Evolutionary conservation across 2,329 filamentous ascomycete genomes (phyloP).

Genomic region (Parafenestella ontariensis): DNA sequence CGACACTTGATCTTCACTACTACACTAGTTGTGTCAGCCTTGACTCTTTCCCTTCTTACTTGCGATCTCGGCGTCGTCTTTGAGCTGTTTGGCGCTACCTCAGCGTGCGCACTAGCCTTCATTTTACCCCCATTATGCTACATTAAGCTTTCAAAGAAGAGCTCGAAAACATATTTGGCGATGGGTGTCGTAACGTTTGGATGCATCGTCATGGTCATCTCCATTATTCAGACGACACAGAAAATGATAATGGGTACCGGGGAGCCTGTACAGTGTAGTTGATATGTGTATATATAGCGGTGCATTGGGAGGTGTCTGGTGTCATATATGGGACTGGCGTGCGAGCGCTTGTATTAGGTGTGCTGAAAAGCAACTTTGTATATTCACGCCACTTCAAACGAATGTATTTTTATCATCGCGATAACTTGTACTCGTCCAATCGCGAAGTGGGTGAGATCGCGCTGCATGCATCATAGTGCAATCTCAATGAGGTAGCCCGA

Average conservation of each 20-base stretch:
- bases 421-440: neutral
- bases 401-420: neutral
- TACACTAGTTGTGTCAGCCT: conserved; percentile 77
- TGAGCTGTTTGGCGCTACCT: conserved; percentile 94
- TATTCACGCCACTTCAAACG: neutral
- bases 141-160: conserved; percentile 86
- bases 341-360: conserved; percentile 2
- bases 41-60: conserved; percentile 79
- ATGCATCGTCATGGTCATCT: conserved; percentile 76
- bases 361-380: neutral
- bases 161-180: conserved; percentile 75
- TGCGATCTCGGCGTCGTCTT: conserved; percentile 95
- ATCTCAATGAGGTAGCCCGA: neutral
- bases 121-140: conserved; percentile 95
- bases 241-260: conserved; percentile 35
- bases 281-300: conserved; percentile 19
- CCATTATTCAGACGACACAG: conserved; percentile 39
- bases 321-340: conserved; percentile 9
- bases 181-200: conserved; percentile 81
- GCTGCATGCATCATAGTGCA: neutral
- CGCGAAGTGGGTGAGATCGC: neutral
- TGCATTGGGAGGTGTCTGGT: conserved; percentile 26
- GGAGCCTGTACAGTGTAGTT: conserved; percentile 35
- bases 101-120: conserved; percentile 91
- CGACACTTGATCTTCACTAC: conserved; percentile 89